A percentile compares a stretch with the other conserved stretches of the same genome.
Evolutionary conservation across 2,329 filamentous ascomycete species (phyloP).

Genomic region (Clarireedia hainanense): DNA sequence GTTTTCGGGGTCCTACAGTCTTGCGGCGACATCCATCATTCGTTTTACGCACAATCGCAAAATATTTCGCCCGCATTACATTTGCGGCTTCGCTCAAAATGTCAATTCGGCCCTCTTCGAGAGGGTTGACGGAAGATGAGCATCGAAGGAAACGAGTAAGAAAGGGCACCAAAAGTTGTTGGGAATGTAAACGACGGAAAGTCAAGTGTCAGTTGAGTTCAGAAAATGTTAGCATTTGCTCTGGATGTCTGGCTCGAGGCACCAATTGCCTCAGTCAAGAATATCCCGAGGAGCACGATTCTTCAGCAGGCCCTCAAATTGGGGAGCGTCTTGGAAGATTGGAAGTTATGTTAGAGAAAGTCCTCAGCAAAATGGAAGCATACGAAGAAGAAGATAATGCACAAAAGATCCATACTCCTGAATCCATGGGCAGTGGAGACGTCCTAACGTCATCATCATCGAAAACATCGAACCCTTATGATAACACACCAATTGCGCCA

Average conservation of each 20-base stretch:
- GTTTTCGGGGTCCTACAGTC: too few species aligned
- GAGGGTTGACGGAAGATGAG: conserved; percentile 14
- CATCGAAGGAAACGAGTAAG: conserved; percentile 25
- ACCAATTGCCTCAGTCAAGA: conserved; percentile 28
- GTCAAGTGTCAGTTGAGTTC: conserved; percentile 40
- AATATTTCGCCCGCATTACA: background rate
- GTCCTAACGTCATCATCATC: conserved; percentile 19
- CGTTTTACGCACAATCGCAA: too few species aligned
- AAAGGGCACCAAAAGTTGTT: conserved; percentile 50
- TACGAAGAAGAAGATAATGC: conserved; percentile 25
- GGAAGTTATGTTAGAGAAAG: conserved; percentile 23
- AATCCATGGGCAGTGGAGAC: conserved; percentile 22
- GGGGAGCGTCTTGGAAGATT: conserved; percentile 27
- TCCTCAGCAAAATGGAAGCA: conserved; percentile 23
- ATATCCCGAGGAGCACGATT: conserved; percentile 26
- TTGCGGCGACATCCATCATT: too few species aligned
- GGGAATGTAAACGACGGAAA: conserved; percentile 49
- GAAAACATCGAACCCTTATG: conserved; percentile 10
- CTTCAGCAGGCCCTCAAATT: conserved; percentile 20
- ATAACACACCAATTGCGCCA: conserved; percentile 18
- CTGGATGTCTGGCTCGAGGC: conserved; percentile 37
- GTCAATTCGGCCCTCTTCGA: conserved; percentile 4
- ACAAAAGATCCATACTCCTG: conserved; percentile 23
- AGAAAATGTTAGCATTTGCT: conserved; percentile 34
- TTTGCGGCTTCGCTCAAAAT: background rate